phyloP scores from a whole-genome alignment of 2,329 filamentous ascomycete genomes.

The Septoria petroselini region DNA sequence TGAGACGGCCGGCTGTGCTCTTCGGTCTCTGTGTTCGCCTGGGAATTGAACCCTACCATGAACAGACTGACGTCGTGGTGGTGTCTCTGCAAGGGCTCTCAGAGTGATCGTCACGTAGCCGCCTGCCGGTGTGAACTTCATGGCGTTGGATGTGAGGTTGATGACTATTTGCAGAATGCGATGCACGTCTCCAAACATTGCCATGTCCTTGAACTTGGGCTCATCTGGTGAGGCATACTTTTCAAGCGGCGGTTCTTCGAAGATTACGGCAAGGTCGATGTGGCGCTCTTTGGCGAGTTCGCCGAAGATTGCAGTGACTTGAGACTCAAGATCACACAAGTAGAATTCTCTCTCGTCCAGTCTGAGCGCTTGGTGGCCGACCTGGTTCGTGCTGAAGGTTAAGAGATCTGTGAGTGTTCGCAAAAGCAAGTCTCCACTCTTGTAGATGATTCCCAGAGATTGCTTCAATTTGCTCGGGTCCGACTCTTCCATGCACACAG shows the following conservation, averaged over 20 bases:
- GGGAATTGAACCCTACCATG: neutral
- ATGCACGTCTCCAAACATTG: slow-evolving; percentile 85
- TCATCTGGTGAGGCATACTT: slow-evolving; percentile 10
- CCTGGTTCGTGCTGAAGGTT: slow-evolving; percentile 92
- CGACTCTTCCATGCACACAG: slow-evolving; percentile 87
- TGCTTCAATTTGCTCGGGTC: slow-evolving; percentile 74
- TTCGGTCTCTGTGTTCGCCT: neutral
- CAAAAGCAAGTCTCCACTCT: slow-evolving; percentile 77
- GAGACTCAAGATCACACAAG: slow-evolving; percentile 74
- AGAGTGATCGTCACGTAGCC: slow-evolving; percentile 76
- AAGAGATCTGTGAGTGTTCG: slow-evolving; percentile 85
- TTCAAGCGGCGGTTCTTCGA: slow-evolving; percentile 47
- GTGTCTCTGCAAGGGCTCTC: slow-evolving; percentile 62
- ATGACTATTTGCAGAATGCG: slow-evolving; percentile 86
- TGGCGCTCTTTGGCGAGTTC: slow-evolving; percentile 78
- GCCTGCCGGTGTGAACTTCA: slow-evolving; percentile 81
- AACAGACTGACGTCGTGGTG: slow-evolving; percentile 10
- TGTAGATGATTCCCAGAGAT: slow-evolving; percentile 83
- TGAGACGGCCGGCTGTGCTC: neutral
- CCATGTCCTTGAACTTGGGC: slow-evolving; percentile 72
- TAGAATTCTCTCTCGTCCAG: slow-evolving; percentile 84
- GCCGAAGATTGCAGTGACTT: slow-evolving; percentile 81
- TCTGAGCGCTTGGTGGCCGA: slow-evolving; percentile 70
- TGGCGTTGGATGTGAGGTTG: slow-evolving; percentile 84
- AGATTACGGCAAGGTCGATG: slow-evolving; percentile 71